phyloP scores from a whole-genome alignment of 306 rosid species.

The Ceratonia siliqua region DNA sequence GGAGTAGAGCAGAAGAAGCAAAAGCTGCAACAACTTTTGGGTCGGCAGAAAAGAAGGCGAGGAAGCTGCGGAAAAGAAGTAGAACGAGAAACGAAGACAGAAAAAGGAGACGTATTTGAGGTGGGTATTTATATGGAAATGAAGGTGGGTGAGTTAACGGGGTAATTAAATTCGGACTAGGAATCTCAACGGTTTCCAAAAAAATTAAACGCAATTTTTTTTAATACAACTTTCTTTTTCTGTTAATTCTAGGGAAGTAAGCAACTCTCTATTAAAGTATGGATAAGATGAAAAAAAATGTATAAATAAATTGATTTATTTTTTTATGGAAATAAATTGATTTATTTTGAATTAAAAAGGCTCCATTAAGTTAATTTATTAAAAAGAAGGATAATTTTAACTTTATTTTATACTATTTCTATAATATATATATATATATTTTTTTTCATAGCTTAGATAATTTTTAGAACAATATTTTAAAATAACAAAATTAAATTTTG shows the following conservation, averaged over 20 bases:
- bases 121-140: conserved; percentile 8
- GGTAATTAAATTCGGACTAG: neutral
- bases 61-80: neutral
- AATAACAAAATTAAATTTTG: too few relatives aligned
- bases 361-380: too few relatives aligned
- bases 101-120: neutral
- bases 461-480: too few relatives aligned
- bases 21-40: conserved; percentile 25
- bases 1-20: neutral
- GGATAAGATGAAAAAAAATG: too few relatives aligned
- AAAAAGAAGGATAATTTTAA: too few relatives aligned
- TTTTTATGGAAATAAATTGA: too few relatives aligned
- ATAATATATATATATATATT: too few relatives aligned
- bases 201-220: neutral
- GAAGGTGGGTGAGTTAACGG: neutral
- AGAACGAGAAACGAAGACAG: neutral
- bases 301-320: too few relatives aligned
- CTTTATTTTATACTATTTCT: too few relatives aligned
- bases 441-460: too few relatives aligned
- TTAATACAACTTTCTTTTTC: neutral
- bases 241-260: neutral
- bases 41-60: conserved; percentile 30
- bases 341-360: too few relatives aligned
- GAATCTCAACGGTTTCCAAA: conserved; percentile 22
- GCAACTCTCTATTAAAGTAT: too few relatives aligned